Evolutionary conservation across 108 stramenopile genomes (phyloP).

Genomic region (Cyclotella cryptica): DNA sequence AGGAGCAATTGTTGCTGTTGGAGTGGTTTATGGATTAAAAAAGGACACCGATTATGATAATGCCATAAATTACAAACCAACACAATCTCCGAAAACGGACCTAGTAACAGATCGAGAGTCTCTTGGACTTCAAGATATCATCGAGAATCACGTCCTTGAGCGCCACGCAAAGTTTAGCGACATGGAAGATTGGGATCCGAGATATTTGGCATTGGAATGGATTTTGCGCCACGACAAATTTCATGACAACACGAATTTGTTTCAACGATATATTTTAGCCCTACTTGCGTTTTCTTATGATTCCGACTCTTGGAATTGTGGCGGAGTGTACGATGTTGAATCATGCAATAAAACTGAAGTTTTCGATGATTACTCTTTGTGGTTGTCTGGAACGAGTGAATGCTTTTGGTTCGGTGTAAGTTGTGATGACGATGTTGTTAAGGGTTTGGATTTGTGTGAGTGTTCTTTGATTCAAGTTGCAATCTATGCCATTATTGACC

Average conservation of each 20-base stretch:
- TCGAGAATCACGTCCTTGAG: slow-evolving; percentile 30
- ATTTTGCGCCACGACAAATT: slow-evolving; percentile 21
- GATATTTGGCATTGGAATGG: slow-evolving; percentile 37
- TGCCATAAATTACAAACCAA: too few species aligned
- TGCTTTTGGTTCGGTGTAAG: slow-evolving; percentile 70
- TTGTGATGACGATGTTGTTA: slow-evolving; percentile 56
- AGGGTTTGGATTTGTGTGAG: slow-evolving; percentile 31
- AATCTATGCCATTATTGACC: too few species aligned
- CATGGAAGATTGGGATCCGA: slow-evolving; percentile 16
- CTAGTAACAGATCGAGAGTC: slow-evolving; percentile 47
- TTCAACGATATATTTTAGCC: too few species aligned
- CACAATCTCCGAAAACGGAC: slow-evolving; percentile 29
- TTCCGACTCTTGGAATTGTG: slow-evolving; percentile 14
- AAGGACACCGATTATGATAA: too few species aligned
- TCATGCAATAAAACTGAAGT: slow-evolving; percentile 4
- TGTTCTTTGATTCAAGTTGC: too few species aligned
- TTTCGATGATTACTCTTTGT: slow-evolving; percentile 15
- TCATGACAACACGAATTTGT: too few species aligned
- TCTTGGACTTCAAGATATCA: slow-evolving; percentile 43
- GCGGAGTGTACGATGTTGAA: background rate
- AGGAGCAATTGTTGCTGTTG: too few species aligned
- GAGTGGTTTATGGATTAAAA: too few species aligned
- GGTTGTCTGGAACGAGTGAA: slow-evolving; percentile 55
- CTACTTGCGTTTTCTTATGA: too few species aligned
- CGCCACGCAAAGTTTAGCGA: slow-evolving; percentile 29